Conservation (phyloP, 345 rosid genomes). For the Excoecaria cochinchinensis region DNA sequence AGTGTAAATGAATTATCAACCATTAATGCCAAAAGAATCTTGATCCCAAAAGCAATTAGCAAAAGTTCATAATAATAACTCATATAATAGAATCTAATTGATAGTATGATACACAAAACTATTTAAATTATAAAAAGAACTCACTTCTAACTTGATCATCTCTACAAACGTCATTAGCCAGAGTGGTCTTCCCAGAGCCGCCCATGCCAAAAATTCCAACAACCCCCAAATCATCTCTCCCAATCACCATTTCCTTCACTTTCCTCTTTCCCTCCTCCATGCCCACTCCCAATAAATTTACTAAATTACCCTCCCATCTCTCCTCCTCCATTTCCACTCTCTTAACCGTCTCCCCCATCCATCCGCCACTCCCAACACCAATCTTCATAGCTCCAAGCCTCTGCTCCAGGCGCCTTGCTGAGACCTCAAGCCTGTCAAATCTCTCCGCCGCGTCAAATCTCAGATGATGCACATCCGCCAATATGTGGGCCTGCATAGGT, state of each 20-base stretch:
- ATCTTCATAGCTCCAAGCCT: conserved; percentile 59
- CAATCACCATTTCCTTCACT: conserved; percentile 74
- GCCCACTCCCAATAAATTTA: conserved; percentile 37
- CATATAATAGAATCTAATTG: not conserved
- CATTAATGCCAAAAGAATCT: not conserved
- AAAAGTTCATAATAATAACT: not conserved
- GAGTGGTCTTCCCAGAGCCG: conserved; percentile 87
- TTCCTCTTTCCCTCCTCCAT: conserved; percentile 63
- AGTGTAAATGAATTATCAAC: not conserved
- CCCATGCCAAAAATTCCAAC: conserved; percentile 80
- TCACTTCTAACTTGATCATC: conserved; percentile 67
- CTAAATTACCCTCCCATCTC: conserved; percentile 38
- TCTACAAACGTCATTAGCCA: conserved; percentile 62
- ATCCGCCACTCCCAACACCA: conserved; percentile 49
- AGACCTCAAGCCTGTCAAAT: conserved; percentile 49
- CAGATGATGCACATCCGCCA: conserved; percentile 68
- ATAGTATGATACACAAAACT: not conserved
- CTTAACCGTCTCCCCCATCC: conserved; percentile 57
- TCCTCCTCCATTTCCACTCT: conserved; percentile 42
- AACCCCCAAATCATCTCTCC: conserved; percentile 32
- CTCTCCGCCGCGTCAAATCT: conserved; percentile 43
- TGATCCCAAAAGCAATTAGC: not conserved
- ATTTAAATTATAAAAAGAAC: conserved; percentile 9
- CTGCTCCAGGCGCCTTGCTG: conserved; percentile 44
- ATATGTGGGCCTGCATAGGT: conserved; percentile 43